These are phyloP conservation scores for Gracilaria caudata DNA, from an alignment of 23 red algal genomes.

Conservation along the genomic window DNA sequence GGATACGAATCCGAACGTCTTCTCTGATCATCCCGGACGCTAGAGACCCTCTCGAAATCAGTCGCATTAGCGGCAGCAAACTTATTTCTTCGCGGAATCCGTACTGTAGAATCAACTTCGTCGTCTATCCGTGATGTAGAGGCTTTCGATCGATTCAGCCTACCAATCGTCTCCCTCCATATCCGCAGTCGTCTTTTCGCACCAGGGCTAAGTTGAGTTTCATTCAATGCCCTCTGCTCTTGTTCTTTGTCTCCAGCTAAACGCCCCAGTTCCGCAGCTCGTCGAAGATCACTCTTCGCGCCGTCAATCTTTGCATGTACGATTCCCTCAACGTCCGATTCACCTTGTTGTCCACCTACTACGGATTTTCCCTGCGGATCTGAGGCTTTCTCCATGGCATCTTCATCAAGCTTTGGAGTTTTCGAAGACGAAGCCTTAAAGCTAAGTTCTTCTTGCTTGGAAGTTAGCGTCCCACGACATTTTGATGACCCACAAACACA, in stretches of 20 bases:
- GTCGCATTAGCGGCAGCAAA: not conserved
- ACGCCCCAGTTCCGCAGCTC: not conserved
- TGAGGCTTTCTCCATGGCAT: not conserved
- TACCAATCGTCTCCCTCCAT: constrained; percentile 3
- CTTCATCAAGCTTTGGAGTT: not conserved
- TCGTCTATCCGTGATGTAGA: not conserved
- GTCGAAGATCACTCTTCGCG: constrained; percentile 24
- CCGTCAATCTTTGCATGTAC: constrained; percentile 38
- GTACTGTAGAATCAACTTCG: constrained; percentile 15
- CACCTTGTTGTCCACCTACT: not conserved
- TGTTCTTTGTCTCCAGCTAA: not conserved
- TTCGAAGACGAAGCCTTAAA: not conserved
- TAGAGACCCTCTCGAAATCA: not conserved
- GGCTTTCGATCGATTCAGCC: not conserved
- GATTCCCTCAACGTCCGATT: not conserved
- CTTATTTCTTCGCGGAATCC: not conserved
- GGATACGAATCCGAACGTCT: not conserved
- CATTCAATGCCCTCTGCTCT: not conserved
- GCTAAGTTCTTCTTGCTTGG: constrained; percentile 20
- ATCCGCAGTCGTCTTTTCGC: constrained; percentile 1
- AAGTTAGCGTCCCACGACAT: constrained; percentile 52
- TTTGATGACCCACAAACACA: constrained; percentile 57
- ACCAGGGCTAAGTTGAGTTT: not conserved
- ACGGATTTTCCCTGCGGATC: not conserved
- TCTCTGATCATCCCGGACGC: not conserved